A percentile compares a stretch with the other conserved stretches of the same genome.
Conservation (phyloP, 2,329 filamentous ascomycete species). For the Shiraia bambusicola region DNA sequence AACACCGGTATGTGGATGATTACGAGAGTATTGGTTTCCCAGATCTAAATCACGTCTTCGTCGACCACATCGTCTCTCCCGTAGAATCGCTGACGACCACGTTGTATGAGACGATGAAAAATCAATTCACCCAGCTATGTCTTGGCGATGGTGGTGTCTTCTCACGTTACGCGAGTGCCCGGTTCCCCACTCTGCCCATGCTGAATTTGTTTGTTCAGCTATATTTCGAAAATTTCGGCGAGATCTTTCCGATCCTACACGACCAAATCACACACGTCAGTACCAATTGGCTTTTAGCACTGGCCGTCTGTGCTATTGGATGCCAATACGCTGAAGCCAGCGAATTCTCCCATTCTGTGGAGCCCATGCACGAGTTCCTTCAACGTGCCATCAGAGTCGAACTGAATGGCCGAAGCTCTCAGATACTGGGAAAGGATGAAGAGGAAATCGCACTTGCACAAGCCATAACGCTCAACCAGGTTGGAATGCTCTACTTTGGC, state of each 20-base stretch:
- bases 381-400: slow-evolving; percentile 4
- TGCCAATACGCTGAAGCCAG: slow-evolving; percentile 21
- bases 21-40: slow-evolving; percentile 1
- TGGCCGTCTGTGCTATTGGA: slow-evolving; percentile 31
- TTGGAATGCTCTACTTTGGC: slow-evolving; percentile 13
- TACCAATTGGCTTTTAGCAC: slow-evolving; percentile 19
- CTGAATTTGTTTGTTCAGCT: slow-evolving; percentile 26
- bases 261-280: slow-evolving; percentile 10
- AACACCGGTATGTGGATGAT: background rate
- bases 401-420: background rate
- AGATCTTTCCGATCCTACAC: slow-evolving; percentile 31
- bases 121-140: slow-evolving; percentile 4
- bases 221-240: slow-evolving; percentile 30
- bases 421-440: background rate
- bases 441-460: slow-evolving; percentile 5
- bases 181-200: slow-evolving; percentile 1
- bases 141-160: slow-evolving; percentile 1
- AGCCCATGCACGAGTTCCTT: slow-evolving; percentile 11
- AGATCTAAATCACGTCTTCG: slow-evolving; percentile 1
- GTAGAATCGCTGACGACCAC: background rate
- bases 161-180: background rate
- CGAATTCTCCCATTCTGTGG: slow-evolving; percentile 3
- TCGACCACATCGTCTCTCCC: background rate
- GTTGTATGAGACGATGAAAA: slow-evolving; percentile 2
- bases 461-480: slow-evolving; percentile 5